Evolutionary conservation across 2,329 filamentous ascomycete genomes (phyloP).

Genomic region (Paraconiothyrium sp.): DNA sequence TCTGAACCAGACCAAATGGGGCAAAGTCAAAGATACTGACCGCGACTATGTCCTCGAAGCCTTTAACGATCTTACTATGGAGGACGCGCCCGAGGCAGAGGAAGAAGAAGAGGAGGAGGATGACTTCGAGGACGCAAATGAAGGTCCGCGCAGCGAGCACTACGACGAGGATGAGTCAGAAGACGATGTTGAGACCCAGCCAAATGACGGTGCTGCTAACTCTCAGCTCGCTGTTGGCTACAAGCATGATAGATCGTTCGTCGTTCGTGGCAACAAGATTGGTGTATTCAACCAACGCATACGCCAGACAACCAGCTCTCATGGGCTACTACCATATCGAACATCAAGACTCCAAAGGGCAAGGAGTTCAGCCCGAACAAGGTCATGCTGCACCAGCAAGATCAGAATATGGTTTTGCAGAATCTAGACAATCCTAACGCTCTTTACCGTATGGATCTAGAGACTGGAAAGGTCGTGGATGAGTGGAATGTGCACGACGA

Average conservation of each 20-base stretch:
- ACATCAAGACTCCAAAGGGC: slow-evolving; percentile 87
- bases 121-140: slow-evolving; percentile 70
- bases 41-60: slow-evolving; percentile 94
- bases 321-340: slow-evolving; percentile 97
- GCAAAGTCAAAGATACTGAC: slow-evolving; percentile 89
- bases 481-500: slow-evolving; percentile 99
- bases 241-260: slow-evolving; percentile 96
- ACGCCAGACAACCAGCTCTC: slow-evolving; percentile 91
- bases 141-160: slow-evolving; percentile 74
- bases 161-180: slow-evolving; percentile 82
- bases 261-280: slow-evolving; percentile 96
- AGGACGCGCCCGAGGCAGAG: slow-evolving; percentile 71
- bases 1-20: slow-evolving; percentile 92
- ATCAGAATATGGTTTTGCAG: slow-evolving; percentile 89
- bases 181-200: slow-evolving; percentile 73
- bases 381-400: slow-evolving; percentile 93
- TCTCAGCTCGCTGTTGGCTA: slow-evolving; percentile 95
- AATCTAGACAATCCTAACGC: slow-evolving; percentile 85
- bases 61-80: slow-evolving; percentile 93
- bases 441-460: slow-evolving; percentile 95
- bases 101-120: slow-evolving; percentile 67
- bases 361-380: slow-evolving; percentile 89
- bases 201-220: slow-evolving; percentile 85
- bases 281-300: slow-evolving; percentile 99
- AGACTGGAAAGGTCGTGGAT: slow-evolving; percentile 97